Conservation (phyloP, 257 asterid genomes). For the Solanum clarkiae region DNA sequence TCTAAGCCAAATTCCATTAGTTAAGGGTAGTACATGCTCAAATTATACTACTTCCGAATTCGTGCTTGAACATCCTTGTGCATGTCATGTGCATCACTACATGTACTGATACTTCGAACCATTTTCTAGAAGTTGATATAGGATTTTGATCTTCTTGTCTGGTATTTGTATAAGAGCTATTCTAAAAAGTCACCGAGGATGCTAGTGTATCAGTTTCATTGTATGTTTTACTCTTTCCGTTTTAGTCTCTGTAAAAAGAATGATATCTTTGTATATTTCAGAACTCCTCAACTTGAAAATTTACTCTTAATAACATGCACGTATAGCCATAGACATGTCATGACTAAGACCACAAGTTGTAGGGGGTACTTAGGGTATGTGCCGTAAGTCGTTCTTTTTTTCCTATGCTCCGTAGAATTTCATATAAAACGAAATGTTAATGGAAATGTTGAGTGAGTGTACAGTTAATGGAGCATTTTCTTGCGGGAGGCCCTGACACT, state of each 20-base stretch:
- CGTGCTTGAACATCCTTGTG: neutral
- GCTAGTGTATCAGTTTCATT: neutral
- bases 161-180: neutral
- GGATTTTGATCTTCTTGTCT: neutral
- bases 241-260: neutral
- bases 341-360: neutral
- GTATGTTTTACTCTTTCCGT: neutral
- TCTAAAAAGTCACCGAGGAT: neutral
- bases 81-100: neutral
- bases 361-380: neutral
- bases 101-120: neutral
- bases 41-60: neutral
- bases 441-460: neutral
- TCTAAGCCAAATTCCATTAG: neutral
- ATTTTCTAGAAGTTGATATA: neutral
- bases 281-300: neutral
- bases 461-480: neutral
- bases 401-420: neutral
- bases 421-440: neutral
- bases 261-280: neutral
- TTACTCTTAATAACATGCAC: neutral
- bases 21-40: neutral
- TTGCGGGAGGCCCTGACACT: neutral
- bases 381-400: neutral
- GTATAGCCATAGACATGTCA: neutral